These are phyloP conservation scores for Nicotiana knightiana DNA, from an alignment of 257 asterid genomes.

Conservation along the genomic window DNA sequence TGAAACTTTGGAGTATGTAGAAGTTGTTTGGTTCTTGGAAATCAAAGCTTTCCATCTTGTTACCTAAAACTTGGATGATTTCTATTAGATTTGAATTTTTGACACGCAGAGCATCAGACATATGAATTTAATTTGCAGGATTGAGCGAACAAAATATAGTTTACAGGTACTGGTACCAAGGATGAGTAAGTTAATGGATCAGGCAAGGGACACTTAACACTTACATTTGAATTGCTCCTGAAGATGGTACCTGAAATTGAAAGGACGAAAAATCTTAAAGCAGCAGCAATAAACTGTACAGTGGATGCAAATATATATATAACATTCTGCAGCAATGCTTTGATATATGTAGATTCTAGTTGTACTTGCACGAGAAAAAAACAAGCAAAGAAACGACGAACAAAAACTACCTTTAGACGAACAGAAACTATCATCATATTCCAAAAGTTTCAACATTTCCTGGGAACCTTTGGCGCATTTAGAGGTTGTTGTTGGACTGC, in stretches of 20 bases:
- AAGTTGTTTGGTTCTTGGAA: slow-evolving; percentile 1
- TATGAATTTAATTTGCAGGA: background rate
- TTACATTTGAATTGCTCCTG: background rate
- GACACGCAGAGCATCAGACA: background rate
- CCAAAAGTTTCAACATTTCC: background rate
- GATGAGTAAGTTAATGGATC: background rate
- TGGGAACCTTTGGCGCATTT: background rate
- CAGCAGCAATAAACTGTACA: background rate
- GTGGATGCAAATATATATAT: background rate
- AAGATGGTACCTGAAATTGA: slow-evolving; percentile 24
- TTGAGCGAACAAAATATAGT: background rate
- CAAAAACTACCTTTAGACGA: background rate
- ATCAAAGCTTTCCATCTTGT: slow-evolving; percentile 2
- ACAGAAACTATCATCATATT: background rate
- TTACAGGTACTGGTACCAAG: too few species aligned
- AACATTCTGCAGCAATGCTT: background rate
- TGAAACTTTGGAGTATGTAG: background rate
- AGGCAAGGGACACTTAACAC: background rate
- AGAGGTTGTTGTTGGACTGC: background rate
- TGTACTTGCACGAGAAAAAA: background rate
- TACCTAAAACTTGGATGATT: background rate
- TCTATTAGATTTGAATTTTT: background rate
- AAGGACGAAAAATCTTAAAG: background rate
- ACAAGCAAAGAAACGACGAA: background rate
- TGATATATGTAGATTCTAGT: background rate